Evolutionary conservation across 2,329 filamentous ascomycete genomes (phyloP).

Genomic region (Diaporthe destruens): DNA sequence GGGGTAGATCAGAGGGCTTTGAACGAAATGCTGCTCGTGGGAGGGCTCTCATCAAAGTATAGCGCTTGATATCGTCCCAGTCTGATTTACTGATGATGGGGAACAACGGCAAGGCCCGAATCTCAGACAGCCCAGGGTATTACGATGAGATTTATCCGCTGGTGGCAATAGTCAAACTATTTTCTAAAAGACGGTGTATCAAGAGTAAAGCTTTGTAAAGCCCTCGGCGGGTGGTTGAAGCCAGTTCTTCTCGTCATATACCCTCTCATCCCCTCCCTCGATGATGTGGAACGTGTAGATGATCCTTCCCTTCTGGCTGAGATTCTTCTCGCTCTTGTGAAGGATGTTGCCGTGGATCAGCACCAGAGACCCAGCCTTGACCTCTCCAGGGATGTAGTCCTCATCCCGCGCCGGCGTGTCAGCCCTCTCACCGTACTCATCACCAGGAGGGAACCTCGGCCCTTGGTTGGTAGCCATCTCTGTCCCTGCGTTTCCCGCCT

Average conservation of each 20-base stretch:
- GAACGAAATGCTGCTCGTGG: neutral
- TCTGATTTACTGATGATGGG: no score
- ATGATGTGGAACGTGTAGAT: conserved; percentile 99
- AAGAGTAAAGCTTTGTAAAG: conserved; percentile 76
- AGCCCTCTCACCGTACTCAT: conserved; percentile 60
- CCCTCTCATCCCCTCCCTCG: conserved; percentile 75
- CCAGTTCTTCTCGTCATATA: conserved; percentile 93
- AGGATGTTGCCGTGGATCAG: conserved; percentile 95
- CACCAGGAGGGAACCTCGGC: conserved; percentile 69
- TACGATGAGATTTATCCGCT: neutral
- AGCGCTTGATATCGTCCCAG: no score
- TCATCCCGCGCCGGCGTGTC: conserved; percentile 57
- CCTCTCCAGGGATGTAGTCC: conserved; percentile 83
- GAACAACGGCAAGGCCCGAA: neutral
- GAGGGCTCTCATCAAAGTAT: neutral
- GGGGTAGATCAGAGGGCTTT: neutral
- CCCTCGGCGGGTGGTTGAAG: conserved; percentile 85
- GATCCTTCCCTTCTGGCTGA: conserved; percentile 85
- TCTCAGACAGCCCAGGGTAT: neutral
- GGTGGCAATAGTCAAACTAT: neutral
- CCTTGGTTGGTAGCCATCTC: conserved; percentile 80
- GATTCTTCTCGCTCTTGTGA: conserved; percentile 96
- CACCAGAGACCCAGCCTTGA: conserved; percentile 90
- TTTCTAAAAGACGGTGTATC: conserved; percentile 22
- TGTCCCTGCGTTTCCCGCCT: conserved; percentile 66